These are phyloP conservation scores for Phytophthora constricta DNA, from an alignment of 352 stramenopile species.

Conservation along the genomic window DNA sequence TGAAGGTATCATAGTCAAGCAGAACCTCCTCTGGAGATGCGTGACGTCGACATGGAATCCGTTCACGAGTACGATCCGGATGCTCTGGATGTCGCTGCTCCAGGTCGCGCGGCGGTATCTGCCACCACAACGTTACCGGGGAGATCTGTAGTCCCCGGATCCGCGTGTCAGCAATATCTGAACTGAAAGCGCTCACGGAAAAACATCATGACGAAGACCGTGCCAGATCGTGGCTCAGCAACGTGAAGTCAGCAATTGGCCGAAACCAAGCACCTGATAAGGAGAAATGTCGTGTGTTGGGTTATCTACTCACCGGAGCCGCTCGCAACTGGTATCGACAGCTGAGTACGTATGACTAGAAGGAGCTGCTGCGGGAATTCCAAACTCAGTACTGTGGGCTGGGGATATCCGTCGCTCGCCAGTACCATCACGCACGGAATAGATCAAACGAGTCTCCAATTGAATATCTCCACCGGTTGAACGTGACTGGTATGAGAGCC, in stretches of 20 bases:
- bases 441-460: conserved; percentile 11
- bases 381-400: conserved; percentile 9
- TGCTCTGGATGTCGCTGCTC: neutral
- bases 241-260: conserved; percentile 8
- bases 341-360: neutral
- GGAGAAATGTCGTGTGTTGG: conserved; percentile 2
- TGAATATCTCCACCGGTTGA: conserved; percentile 14
- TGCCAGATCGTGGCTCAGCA: conserved; percentile 3
- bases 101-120: neutral
- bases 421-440: conserved; percentile 16
- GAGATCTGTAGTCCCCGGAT: neutral
- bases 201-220: conserved; percentile 5
- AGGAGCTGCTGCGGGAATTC: neutral
- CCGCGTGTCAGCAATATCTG: conserved; percentile 3
- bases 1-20: neutral
- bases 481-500: conserved; percentile 6
- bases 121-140: neutral
- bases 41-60: conserved; percentile 3
- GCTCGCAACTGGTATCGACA: conserved; percentile 11
- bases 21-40: neutral
- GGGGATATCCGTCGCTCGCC: conserved; percentile 2
- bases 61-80: conserved; percentile 5
- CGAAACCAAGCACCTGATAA: conserved; percentile 4
- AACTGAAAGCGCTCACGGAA: conserved; percentile 5
- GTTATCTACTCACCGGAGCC: conserved; percentile 2